Percentiles rank a stretch among this genome's conserved stretches.
These are phyloP conservation scores for Xylariaceae sp. DNA, from an alignment of 2,329 filamentous ascomycete species.

Conservation along the genomic window DNA sequence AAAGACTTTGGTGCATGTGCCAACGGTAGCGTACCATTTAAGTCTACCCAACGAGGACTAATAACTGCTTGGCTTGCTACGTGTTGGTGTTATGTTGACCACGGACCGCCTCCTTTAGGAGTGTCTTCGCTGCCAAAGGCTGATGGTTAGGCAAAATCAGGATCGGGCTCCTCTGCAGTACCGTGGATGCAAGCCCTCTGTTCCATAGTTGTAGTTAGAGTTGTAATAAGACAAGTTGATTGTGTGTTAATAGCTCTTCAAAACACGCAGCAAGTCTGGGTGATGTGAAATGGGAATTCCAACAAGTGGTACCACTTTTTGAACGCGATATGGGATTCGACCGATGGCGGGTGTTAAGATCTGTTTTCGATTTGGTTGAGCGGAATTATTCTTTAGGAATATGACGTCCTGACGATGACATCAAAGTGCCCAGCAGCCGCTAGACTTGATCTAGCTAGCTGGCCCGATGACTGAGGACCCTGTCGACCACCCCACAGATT, in stretches of 20 bases:
- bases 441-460: constrained; percentile 13
- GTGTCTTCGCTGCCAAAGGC: neutral
- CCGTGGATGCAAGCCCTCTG: neutral
- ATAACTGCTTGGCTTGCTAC: neutral
- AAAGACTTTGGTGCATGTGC: too few relatives aligned
- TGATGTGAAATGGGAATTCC: constrained; percentile 8
- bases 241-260: neutral
- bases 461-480: too few relatives aligned
- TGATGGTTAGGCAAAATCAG: neutral
- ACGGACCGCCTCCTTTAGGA: neutral
- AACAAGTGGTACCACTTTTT: constrained; percentile 9
- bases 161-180: neutral
- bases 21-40: too few relatives aligned
- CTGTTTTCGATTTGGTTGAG: neutral
- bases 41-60: too few relatives aligned
- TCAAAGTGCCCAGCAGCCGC: constrained; percentile 13
- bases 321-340: constrained; percentile 7
- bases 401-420: constrained; percentile 11
- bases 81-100: constrained; percentile 2
- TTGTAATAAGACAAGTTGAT: too few relatives aligned
- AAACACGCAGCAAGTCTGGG: neutral
- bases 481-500: too few relatives aligned
- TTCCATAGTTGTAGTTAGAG: neutral
- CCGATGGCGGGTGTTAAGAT: neutral
- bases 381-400: neutral